Conservation (phyloP, 1,284 basidiomycete species). For the Apiotrichum veenhuisii region DNA sequence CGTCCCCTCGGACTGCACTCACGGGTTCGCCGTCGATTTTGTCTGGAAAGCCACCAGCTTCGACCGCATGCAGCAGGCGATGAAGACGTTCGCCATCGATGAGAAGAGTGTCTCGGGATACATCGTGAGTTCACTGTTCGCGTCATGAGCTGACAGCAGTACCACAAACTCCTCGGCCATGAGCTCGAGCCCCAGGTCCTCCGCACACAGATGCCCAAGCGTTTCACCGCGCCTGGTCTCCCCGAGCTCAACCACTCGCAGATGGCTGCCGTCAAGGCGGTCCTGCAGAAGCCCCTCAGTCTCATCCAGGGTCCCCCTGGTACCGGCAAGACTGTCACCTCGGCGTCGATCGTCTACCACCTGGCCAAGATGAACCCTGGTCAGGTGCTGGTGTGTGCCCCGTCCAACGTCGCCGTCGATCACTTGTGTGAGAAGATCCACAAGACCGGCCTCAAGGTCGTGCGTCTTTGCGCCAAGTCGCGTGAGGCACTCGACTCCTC, state of each 20-base stretch:
- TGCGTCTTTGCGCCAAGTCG: constrained; percentile 94
- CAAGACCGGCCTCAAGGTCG: constrained; percentile 92
- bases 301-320: constrained; percentile 98
- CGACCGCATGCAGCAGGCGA: constrained; percentile 96
- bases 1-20: constrained; percentile 91
- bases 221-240: constrained; percentile 91
- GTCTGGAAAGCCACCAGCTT: constrained; percentile 99
- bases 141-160: constrained; percentile 54
- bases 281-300: constrained; percentile 95
- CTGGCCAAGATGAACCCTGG: constrained; percentile 99
- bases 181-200: constrained; percentile 88
- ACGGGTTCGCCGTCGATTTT: constrained; percentile 94
- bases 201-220: constrained; percentile 60
- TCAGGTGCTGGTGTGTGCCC: constrained; percentile 97
- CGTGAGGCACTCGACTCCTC: constrained; percentile 94
- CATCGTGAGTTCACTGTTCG: constrained; percentile 61
- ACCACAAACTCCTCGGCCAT: constrained; percentile 96
- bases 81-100: constrained; percentile 99
- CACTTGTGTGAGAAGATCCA: constrained; percentile 99
- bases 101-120: constrained; percentile 99
- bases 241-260: constrained; percentile 99
- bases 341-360: constrained; percentile 98
- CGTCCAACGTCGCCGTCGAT: constrained; percentile 98
- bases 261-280: constrained; percentile 98
- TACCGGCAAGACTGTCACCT: constrained; percentile 98